Evolutionary conservation across 2,329 filamentous ascomycete genomes (phyloP).

Genomic region (Neoarthrinium moseri): DNA sequence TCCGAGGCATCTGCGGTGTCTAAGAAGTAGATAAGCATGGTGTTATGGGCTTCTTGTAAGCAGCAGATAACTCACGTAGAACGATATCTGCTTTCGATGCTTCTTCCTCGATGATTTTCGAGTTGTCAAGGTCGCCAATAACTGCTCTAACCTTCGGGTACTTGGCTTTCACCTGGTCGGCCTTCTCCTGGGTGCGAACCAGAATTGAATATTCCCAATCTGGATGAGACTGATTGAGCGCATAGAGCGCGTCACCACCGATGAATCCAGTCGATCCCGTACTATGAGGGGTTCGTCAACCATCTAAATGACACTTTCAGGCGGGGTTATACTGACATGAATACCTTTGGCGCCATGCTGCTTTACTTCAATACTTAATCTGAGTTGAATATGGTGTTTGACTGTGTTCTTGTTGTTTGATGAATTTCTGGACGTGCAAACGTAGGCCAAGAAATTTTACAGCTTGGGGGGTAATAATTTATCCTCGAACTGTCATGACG

Average conservation of each 20-base stretch:
- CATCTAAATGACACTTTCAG: too few species aligned
- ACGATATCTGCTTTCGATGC: constrained; percentile 11
- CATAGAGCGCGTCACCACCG: constrained; percentile 9
- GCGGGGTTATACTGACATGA: neutral
- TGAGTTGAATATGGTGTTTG: too few species aligned
- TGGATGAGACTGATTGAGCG: constrained; percentile 9
- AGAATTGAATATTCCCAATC: constrained; percentile 10
- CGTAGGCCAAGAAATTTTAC: too few species aligned
- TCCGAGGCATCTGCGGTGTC: constrained; percentile 45
- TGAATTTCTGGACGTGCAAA: too few species aligned
- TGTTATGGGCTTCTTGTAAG: neutral
- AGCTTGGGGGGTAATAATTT: too few species aligned
- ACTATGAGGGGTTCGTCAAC: neutral
- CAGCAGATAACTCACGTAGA: constrained; percentile 4
- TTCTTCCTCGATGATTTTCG: constrained; percentile 7
- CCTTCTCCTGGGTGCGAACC: constrained; percentile 10
- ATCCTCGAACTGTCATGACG: too few species aligned
- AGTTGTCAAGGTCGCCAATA: constrained; percentile 8
- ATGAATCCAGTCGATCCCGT: constrained; percentile 13
- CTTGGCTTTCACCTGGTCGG: constrained; percentile 5
- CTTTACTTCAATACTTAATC: too few species aligned
- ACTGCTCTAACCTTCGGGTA: constrained; percentile 9
- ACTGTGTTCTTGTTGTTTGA: too few species aligned
- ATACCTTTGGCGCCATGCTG: neutral
- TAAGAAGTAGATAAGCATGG: constrained; percentile 8